These are phyloP conservation scores for Aspergillus ustus DNA, from an alignment of 2,329 filamentous ascomycete genomes.

Conservation along the genomic window DNA sequence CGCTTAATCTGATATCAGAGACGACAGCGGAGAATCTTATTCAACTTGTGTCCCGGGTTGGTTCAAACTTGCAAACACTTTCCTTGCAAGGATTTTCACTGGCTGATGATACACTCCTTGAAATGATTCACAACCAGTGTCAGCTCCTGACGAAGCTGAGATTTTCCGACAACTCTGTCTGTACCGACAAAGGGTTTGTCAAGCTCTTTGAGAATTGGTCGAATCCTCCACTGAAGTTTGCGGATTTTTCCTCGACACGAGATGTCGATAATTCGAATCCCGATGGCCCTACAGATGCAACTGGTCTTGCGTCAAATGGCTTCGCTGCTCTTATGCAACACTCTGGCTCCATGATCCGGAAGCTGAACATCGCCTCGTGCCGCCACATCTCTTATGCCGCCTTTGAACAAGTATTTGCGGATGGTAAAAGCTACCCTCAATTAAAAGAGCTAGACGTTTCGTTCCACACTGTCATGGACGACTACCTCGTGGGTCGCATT, in stretches of 20 bases:
- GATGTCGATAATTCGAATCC: constrained; percentile 74
- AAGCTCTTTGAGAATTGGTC: constrained; percentile 75
- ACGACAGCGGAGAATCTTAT: constrained; percentile 63
- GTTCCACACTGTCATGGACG: constrained; percentile 59
- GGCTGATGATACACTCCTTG: constrained; percentile 71
- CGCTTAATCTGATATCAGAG: constrained; percentile 67
- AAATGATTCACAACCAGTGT: constrained; percentile 73
- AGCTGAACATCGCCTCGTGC: constrained; percentile 80
- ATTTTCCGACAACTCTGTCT: constrained; percentile 74
- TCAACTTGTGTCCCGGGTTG: constrained; percentile 65
- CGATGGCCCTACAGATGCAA: constrained; percentile 62
- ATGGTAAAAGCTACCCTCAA: constrained; percentile 65
- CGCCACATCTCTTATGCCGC: constrained; percentile 75
- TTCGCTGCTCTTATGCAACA: constrained; percentile 85
- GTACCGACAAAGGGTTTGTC: constrained; percentile 75
- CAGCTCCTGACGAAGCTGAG: constrained; percentile 73
- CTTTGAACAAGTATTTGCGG: constrained; percentile 75
- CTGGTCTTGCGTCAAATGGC: constrained; percentile 76
- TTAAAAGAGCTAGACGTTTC: constrained; percentile 76
- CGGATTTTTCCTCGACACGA: constrained; percentile 79
- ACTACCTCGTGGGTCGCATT: constrained; percentile 49
- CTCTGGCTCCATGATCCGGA: constrained; percentile 68
- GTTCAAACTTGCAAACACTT: constrained; percentile 72
- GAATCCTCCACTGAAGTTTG: constrained; percentile 70
- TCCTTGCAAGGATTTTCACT: constrained; percentile 72